These are phyloP conservation scores for Candida dajiaensis DNA, from an alignment of 805 yeast genomes.

Conservation along the genomic window DNA sequence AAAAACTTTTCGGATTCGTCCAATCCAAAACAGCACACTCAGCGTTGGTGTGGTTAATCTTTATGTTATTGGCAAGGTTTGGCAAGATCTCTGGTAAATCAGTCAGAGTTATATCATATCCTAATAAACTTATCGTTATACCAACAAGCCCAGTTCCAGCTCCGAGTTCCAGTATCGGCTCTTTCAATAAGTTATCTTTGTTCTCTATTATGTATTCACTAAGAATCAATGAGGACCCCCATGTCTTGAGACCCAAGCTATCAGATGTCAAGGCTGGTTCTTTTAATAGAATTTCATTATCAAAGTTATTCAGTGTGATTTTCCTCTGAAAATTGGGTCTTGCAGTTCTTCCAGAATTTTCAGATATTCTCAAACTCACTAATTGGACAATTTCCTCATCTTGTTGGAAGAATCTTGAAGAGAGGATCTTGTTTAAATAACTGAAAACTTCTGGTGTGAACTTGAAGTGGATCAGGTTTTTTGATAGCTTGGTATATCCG, in stretches of 20 bases:
- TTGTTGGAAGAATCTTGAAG: slow-evolving; percentile 34
- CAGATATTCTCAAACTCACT: slow-evolving; percentile 66
- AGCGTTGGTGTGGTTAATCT: slow-evolving; percentile 39
- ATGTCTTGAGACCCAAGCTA: slow-evolving; percentile 84
- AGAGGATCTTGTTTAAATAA: slow-evolving; percentile 42
- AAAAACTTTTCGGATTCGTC: slow-evolving; percentile 50
- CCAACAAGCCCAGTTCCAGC: slow-evolving; percentile 94
- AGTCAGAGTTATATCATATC: slow-evolving; percentile 44
- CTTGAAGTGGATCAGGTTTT: slow-evolving; percentile 26
- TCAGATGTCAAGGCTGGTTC: slow-evolving; percentile 90
- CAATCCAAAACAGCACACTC: slow-evolving; percentile 65
- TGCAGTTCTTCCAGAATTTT: slow-evolving; percentile 81
- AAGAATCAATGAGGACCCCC: slow-evolving; percentile 87
- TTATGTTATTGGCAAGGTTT: slow-evolving; percentile 57
- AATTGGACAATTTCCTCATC: slow-evolving; percentile 40
- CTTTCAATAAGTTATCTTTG: slow-evolving; percentile 17
- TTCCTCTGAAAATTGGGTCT: slow-evolving; percentile 63
- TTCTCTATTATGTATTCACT: slow-evolving; percentile 45
- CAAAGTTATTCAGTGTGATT: slow-evolving; percentile 40
- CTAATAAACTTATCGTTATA: slow-evolving; percentile 53
- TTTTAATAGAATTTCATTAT: slow-evolving; percentile 31
- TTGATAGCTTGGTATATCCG: slow-evolving; percentile 29
- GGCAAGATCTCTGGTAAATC: slow-evolving; percentile 75
- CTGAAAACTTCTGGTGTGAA: slow-evolving; percentile 35
- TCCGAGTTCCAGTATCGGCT: slow-evolving; percentile 65